These are phyloP conservation scores for Grigorovia yakushimaensis DNA, from an alignment of 805 yeast genomes.

Conservation along the genomic window DNA sequence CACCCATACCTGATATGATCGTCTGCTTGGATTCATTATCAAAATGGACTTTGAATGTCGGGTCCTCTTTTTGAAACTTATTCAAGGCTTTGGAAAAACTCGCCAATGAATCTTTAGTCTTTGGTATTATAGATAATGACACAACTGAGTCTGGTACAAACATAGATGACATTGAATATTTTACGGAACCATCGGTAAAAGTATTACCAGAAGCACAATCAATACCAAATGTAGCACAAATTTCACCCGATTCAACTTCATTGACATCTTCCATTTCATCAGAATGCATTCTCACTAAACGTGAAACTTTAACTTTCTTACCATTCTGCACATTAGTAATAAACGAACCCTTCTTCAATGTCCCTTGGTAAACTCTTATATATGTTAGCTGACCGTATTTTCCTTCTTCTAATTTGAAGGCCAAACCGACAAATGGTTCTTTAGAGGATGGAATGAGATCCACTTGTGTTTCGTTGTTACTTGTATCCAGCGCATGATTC, in stretches of 20 bases:
- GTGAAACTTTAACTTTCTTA: slow-evolving; percentile 83
- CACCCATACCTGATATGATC: slow-evolving; percentile 93
- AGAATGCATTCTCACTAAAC: slow-evolving; percentile 97
- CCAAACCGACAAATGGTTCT: slow-evolving; percentile 87
- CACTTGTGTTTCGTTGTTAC: slow-evolving; percentile 55
- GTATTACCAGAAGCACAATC: slow-evolving; percentile 99
- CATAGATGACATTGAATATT: slow-evolving; percentile 94
- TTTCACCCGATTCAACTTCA: slow-evolving; percentile 95
- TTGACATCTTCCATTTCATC: slow-evolving; percentile 97
- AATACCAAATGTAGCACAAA: slow-evolving; percentile 98
- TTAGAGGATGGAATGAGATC: slow-evolving; percentile 60
- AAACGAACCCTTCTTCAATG: slow-evolving; percentile 78
- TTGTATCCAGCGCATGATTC: slow-evolving; percentile 78
- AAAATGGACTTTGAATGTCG: slow-evolving; percentile 88
- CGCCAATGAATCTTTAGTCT: slow-evolving; percentile 63
- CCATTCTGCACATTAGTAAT: slow-evolving; percentile 87
- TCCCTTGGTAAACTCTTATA: slow-evolving; percentile 94
- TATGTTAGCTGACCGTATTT: slow-evolving; percentile 96
- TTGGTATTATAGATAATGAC: slow-evolving; percentile 82
- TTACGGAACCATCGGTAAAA: slow-evolving; percentile 72
- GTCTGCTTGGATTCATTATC: slow-evolving; percentile 91
- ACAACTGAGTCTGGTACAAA: slow-evolving; percentile 98
- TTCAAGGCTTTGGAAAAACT: slow-evolving; percentile 95
- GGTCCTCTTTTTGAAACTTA: slow-evolving; percentile 97
- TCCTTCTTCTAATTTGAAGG: slow-evolving; percentile 98